Evolutionary conservation across 2,329 filamentous ascomycete species (phyloP).

Genomic region (Aspergillus viridinutans): DNA sequence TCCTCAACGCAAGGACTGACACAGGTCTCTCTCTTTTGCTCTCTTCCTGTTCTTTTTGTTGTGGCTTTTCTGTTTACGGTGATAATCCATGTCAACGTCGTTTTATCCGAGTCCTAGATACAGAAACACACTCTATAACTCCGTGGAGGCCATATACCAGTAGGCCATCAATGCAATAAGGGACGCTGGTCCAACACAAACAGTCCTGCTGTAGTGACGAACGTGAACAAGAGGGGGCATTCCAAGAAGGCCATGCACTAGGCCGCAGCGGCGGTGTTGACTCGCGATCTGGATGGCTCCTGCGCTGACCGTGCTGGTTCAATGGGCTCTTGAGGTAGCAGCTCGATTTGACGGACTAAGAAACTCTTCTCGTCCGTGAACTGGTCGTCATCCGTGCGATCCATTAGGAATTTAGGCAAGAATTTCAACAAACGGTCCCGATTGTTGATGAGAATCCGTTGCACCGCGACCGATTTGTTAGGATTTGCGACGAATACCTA

Average conservation of each 20-base stretch:
- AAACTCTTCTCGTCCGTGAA: conserved; percentile 98
- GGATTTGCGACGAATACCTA: conserved; percentile 96
- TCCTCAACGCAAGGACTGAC: background rate
- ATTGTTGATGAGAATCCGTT: conserved; percentile 95
- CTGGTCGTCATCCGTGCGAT: conserved; percentile 94
- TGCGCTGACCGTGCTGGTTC: conserved; percentile 29
- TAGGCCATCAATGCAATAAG: conserved; percentile 21
- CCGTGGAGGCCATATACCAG: conserved; percentile 19
- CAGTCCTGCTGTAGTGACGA: conserved; percentile 5
- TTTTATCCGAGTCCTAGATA: conserved; percentile 8
- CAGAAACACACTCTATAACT: conserved; percentile 12
- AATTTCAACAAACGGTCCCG: conserved; percentile 86
- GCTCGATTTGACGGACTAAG: conserved; percentile 84
- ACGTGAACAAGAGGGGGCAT: background rate
- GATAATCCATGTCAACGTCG: conserved; percentile 5
- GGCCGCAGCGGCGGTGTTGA: conserved; percentile 27
- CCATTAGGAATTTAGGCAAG: conserved; percentile 85
- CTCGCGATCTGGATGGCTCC: conserved; percentile 23
- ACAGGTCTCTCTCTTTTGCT: background rate
- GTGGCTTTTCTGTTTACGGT: conserved; percentile 1
- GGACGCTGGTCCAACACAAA: conserved; percentile 3
- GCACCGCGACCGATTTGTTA: conserved; percentile 93
- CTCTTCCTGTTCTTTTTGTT: background rate
- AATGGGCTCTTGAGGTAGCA: conserved; percentile 40
- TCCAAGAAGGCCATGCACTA: conserved; percentile 8